phyloP scores from a whole-genome alignment of 1,284 basidiomycete species.

The Trametes polyzona region DNA sequence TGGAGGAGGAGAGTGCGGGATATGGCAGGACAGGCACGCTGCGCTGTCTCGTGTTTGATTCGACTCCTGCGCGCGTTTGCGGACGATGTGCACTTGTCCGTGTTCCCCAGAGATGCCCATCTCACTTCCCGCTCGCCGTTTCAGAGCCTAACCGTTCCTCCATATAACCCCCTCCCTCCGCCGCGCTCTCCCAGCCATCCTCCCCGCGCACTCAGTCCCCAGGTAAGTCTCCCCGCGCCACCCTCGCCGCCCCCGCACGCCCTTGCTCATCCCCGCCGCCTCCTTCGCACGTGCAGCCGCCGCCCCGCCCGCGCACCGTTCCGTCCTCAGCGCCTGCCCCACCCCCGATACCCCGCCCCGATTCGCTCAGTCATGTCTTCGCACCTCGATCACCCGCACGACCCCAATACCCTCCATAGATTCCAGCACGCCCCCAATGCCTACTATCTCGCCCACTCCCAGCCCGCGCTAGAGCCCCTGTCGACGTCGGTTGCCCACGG shows the following conservation, averaged over 20 bases:
- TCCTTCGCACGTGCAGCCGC: background rate
- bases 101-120: slow-evolving; percentile 34
- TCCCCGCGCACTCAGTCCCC: slow-evolving; percentile 17
- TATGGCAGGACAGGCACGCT: slow-evolving; percentile 33
- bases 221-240: slow-evolving; percentile 4
- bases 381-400: slow-evolving; percentile 28
- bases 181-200: slow-evolving; percentile 16
- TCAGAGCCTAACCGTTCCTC: slow-evolving; percentile 31
- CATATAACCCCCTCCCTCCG: slow-evolving; percentile 26
- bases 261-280: slow-evolving; percentile 3
- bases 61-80: slow-evolving; percentile 26
- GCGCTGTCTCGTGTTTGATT: slow-evolving; percentile 31
- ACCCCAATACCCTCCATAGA: slow-evolving; percentile 28
- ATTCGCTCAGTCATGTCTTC: slow-evolving; percentile 27
- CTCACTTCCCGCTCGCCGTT: slow-evolving; percentile 22
- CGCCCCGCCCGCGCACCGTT: slow-evolving; percentile 8
- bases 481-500: slow-evolving; percentile 24
- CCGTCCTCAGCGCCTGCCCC: slow-evolving; percentile 25
- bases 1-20: background rate
- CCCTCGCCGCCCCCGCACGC: background rate
- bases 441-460: slow-evolving; percentile 29
- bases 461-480: slow-evolving; percentile 27
- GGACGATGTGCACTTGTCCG: slow-evolving; percentile 28
- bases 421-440: slow-evolving; percentile 26
- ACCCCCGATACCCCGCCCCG: slow-evolving; percentile 23